Percentiles rank a stretch among this genome's conserved stretches.
Conservation (phyloP, 129 eudicot genomes). For the Lactuca sativa region DNA sequence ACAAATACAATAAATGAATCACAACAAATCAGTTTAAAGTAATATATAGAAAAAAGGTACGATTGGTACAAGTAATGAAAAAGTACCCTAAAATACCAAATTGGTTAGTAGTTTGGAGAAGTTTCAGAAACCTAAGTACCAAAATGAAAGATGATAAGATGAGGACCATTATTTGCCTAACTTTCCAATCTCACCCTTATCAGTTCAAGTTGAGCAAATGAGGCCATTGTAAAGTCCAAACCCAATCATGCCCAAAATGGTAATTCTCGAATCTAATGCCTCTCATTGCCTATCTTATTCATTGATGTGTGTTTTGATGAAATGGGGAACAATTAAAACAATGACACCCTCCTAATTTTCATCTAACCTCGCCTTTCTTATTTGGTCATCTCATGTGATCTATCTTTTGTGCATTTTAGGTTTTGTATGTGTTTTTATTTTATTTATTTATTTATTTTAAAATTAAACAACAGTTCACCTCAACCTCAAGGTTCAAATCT, state of each 20-base stretch:
- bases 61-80: slow-evolving; percentile 35
- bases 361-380: neutral
- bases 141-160: slow-evolving; percentile 38
- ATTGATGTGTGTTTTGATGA: slow-evolving; percentile 31
- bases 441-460: neutral
- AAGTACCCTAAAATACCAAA: slow-evolving; percentile 33
- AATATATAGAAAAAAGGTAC: slow-evolving; percentile 6
- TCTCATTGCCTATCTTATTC: slow-evolving; percentile 33
- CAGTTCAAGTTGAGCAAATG: slow-evolving; percentile 23
- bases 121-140: slow-evolving; percentile 27
- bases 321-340: slow-evolving; percentile 28
- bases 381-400: neutral
- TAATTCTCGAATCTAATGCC: slow-evolving; percentile 27
- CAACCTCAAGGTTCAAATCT: no score
- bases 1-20: neutral
- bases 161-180: slow-evolving; percentile 51
- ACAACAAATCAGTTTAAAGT: neutral
- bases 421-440: neutral
- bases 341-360: slow-evolving; percentile 34
- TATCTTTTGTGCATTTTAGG: neutral
- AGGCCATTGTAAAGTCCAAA: slow-evolving; percentile 43
- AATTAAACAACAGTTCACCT: no score
- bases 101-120: slow-evolving; percentile 26
- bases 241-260: slow-evolving; percentile 34
- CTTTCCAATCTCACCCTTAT: slow-evolving; percentile 38